Base-by-base conservation (phyloP, 1,139 yeast species). In the Sugiyamaella sp. region DNA sequence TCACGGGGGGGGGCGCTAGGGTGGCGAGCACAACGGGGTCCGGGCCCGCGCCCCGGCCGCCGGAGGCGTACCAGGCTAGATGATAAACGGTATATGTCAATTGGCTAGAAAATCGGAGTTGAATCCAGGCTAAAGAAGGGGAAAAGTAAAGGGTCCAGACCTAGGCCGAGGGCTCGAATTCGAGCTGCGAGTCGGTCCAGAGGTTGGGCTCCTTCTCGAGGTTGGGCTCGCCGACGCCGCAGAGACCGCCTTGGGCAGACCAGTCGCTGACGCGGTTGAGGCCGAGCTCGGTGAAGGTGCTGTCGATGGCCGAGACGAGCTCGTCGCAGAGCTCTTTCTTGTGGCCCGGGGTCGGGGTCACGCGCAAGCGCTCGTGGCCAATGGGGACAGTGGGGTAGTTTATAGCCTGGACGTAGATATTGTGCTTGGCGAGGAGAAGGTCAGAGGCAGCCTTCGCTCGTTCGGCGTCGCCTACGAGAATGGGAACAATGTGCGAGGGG, bases 261-360 rank as follows among this genome's bases (percentile, higher is more conserved):
- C 98, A 89, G 67, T 89, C 95, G 46, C 75, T 67, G 52, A 86
- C 84, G 70, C 95, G 85, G 70, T 85, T 82, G 71, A 93, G 80
- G 56, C 78, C 78, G 71, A 91, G 79, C 60, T 86, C 87, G 46
- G 76, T 77, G 76, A 93, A 93, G 24, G 91, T 90, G 49, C 82
- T 80, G 64, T 89, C 96, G 50, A 95, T 77, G 4, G 97, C 91
- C 12, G 74, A 80, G 57, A 93, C 79, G 64, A 93, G 80, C 61
- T 84, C 80, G 69, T 90, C 89, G 56, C 93, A 80, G 54, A 89
- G 78, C 58, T 85, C 86, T 55, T 83, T 78, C 29, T 83, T 81
- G 72, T 93, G 99, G 53, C 97, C 98, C 40, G 99, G 99, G 41
- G 99, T 91, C 52, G 99, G 98, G 17, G 99, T 93, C 68, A 93